Conservation (phyloP, 306 rosid genomes). For the Oxytropis ochrocephala region DNA sequence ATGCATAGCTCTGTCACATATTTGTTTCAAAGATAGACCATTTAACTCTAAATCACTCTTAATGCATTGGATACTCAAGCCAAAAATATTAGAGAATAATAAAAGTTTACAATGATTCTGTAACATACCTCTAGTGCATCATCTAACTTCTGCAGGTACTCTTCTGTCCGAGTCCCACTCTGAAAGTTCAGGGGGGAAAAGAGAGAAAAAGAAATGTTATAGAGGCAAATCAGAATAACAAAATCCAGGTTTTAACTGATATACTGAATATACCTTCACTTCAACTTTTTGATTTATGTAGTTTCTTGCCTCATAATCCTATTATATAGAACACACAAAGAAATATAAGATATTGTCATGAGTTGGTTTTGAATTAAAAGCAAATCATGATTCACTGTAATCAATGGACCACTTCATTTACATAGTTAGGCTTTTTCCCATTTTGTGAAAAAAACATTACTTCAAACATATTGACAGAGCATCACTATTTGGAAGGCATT, state of each 20-base stretch:
- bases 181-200: conserved; percentile 24
- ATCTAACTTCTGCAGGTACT: conserved; percentile 70
- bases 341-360: neutral
- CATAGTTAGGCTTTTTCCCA: neutral
- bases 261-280: conserved; percentile 52
- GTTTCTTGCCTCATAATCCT: conserved; percentile 84
- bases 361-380: neutral
- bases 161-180: conserved; percentile 73
- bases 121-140: conserved; percentile 71
- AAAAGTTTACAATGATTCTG: neutral
- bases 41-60: neutral
- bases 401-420: neutral
- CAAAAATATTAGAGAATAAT: neutral
- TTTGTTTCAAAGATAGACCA: neutral
- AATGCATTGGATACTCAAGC: neutral
- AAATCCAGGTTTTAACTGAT: conserved; percentile 16
- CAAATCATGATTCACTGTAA: neutral
- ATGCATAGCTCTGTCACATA: too few species aligned
- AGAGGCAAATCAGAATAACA: conserved; percentile 5
- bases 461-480: neutral
- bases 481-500: neutral
- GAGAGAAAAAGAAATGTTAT: neutral
- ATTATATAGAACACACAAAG: conserved; percentile 15
- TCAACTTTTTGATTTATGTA: conserved; percentile 80
- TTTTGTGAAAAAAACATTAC: neutral